Evolutionary conservation across 495 filamentous ascomycete species (phyloP).

Genomic region (Pseudotulostoma volvatum): DNA sequence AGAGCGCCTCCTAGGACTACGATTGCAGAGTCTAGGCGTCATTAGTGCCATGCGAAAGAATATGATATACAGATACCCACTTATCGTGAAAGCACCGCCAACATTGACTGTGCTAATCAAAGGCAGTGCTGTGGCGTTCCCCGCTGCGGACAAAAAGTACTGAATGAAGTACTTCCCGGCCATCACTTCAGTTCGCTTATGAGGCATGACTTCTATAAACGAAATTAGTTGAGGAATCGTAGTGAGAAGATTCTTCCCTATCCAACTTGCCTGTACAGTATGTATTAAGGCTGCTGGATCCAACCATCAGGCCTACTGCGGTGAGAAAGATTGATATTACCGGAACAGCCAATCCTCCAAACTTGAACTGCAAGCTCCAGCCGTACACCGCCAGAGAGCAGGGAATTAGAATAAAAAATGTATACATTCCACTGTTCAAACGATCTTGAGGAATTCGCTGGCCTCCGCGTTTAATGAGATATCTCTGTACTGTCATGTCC

Average conservation of each 20-base stretch:
- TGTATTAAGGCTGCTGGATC: slow-evolving; percentile 57
- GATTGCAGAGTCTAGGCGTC: neutral
- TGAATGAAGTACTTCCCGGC: slow-evolving; percentile 58
- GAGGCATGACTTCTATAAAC: slow-evolving; percentile 22
- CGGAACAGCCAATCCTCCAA: slow-evolving; percentile 50
- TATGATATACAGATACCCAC: slow-evolving; percentile 12
- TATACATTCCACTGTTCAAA: slow-evolving; percentile 44
- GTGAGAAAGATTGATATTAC: slow-evolving; percentile 54
- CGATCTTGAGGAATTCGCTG: slow-evolving; percentile 55
- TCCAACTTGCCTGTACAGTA: slow-evolving; percentile 51
- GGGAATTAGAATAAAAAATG: slow-evolving; percentile 45
- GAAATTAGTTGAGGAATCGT: neutral
- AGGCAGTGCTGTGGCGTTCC: slow-evolving; percentile 46
- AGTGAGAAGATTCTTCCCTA: too few relatives aligned
- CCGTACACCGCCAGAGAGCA: slow-evolving; percentile 50
- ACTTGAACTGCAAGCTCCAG: slow-evolving; percentile 47
- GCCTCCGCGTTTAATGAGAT: slow-evolving; percentile 39
- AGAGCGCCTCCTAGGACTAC: neutral
- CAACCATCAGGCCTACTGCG: slow-evolving; percentile 51
- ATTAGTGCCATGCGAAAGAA: neutral
- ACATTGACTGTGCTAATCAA: slow-evolving; percentile 50
- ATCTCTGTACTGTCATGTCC: slow-evolving; percentile 46
- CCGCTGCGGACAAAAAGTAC: slow-evolving; percentile 47
- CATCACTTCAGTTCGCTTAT: slow-evolving; percentile 46
- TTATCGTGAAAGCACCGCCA: slow-evolving; percentile 38